Evolutionary conservation across 2,329 filamentous ascomycete genomes (phyloP).

Genomic region (Sclerotinia glacialis): DNA sequence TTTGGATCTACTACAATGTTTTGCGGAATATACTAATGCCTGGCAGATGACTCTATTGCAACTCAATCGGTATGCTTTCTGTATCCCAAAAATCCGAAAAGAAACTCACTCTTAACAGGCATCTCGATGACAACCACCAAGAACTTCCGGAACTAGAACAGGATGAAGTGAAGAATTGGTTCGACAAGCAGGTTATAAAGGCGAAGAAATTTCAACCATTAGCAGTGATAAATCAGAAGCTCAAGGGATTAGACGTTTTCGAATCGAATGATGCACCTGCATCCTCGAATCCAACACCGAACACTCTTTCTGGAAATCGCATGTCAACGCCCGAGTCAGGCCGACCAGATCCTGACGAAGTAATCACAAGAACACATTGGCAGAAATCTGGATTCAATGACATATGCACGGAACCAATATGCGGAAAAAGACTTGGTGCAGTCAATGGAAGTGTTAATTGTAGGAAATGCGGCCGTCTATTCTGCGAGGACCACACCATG

Average conservation of each 20-base stretch:
- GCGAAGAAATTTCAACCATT: conserved; percentile 73
- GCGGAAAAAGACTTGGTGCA: conserved; percentile 73
- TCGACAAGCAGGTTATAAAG: conserved; percentile 71
- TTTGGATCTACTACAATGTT: not conserved
- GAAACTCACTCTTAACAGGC: conserved; percentile 47
- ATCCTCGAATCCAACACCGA: conserved; percentile 37
- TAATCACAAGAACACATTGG: conserved; percentile 88
- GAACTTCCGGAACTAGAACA: conserved; percentile 70
- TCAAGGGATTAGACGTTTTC: conserved; percentile 72
- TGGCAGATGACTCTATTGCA: conserved; percentile 82
- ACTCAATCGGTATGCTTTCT: conserved; percentile 65
- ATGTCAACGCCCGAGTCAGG: conserved; percentile 37
- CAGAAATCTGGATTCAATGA: conserved; percentile 73
- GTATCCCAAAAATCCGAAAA: conserved; percentile 27
- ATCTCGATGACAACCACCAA: conserved; percentile 71
- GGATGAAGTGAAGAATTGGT: conserved; percentile 77
- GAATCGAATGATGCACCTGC: conserved; percentile 64
- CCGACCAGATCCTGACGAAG: conserved; percentile 73
- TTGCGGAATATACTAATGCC: conserved; percentile 28
- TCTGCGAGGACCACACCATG: conserved; percentile 98
- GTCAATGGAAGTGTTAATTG: conserved; percentile 88
- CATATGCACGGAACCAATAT: conserved; percentile 81
- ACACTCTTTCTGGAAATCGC: conserved; percentile 41
- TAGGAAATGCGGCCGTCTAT: conserved; percentile 85
- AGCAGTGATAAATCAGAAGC: conserved; percentile 70